Base-by-base conservation (phyloP, 176 grass and related monocot species). In the Zoysia japonica region DNA sequence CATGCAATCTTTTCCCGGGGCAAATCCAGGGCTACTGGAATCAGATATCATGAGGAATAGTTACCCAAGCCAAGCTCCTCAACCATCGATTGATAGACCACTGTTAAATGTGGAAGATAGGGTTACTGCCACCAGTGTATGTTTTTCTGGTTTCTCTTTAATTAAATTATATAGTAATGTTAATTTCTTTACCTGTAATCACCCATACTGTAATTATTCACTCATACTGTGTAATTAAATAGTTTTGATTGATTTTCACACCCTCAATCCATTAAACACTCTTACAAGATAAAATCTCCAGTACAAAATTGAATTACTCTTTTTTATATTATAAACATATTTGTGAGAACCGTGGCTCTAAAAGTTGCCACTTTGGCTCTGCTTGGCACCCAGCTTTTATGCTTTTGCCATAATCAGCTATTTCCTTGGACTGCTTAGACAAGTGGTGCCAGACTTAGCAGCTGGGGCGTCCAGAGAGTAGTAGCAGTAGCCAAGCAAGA, bases 21-120 rank as follows among this genome's bases (percentile, higher is more conserved):
- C 85, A 64, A 84, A 88, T 69, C 28, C 65, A 54, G 81, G 80
- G 80, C 55, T 87, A 45, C 16, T 79, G 70, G 92, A 95, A 67
- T 71, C 90, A 64, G 84, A 78, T 86, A 80, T 80, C 80, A 67
- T 67, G 63, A 89, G 93, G 76, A 65, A 19, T 65, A 89, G 80
- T 85, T 93, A 87, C 88, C 82, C 72, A 86, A 83, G 17, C 61
- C 90, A 92, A 77, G 74, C 76, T 66, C 80, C 74, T 63, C 60
- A 80, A 66, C 48, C 68, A 84, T 65, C 73, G 47, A 61, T 79
- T 78, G 90, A 94, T 70, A 85, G 89, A 4, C 73, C 65, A 46
- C 43, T 74, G 60, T 86, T 67, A 77, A 78, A 59, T 57, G 54
- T 84, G 2, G 88, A 95, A 76, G 90, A 99, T 72, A 96, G 88